Base-by-base conservation (phyloP, 116 monocot species). In the Iris pallida region DNA sequence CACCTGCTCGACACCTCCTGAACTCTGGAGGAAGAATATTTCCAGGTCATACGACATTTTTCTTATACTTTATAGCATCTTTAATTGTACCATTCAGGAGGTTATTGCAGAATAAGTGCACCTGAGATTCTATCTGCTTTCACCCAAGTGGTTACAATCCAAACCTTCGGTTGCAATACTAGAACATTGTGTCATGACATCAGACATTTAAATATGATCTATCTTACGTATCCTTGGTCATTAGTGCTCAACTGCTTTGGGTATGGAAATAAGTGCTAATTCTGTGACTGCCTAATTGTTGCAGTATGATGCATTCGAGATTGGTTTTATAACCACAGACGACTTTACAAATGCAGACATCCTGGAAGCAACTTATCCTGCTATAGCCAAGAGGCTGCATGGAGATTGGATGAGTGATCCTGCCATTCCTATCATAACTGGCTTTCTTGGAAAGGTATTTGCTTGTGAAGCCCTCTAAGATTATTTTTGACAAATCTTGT, bases 241-340 rank as follows among this genome's bases (percentile, higher is more conserved):
- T 30, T 30, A 30, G 30, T 30, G 30, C 30, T 30, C 30, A 30
- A 30, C 30, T 30, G 30, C 30, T 30, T 30, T 57, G 15, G 7
- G 15, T 57, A 13, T 57, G n/a, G 57, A 57, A 68, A 20, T 68
- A 16, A 55, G 52, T 42, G 7, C 68, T 53, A 68, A 55, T 55
- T 9, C 6, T 55, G 55, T 43, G 41, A 55, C 9, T 20, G 10
- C 51, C 5, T 18, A 56, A 61, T 69, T 53, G 64, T 71, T 86
- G 79, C 91, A 97, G 96, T 92, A 92, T 61, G 96, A 97, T 92
- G 92, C 96, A 60, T 97, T 92, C 79, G 85, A 87, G 76, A 87
- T 96, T 74, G 96, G 96, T 17, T 79, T 96, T 66, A 86, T 92
- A 70, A 96, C 92, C 44, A 89, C 89, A 47, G 96, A 96, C 61